These are phyloP conservation scores for Termitomyces sp. DNA, from an alignment of 768 basidiomycete genomes.

Conservation along the genomic window DNA sequence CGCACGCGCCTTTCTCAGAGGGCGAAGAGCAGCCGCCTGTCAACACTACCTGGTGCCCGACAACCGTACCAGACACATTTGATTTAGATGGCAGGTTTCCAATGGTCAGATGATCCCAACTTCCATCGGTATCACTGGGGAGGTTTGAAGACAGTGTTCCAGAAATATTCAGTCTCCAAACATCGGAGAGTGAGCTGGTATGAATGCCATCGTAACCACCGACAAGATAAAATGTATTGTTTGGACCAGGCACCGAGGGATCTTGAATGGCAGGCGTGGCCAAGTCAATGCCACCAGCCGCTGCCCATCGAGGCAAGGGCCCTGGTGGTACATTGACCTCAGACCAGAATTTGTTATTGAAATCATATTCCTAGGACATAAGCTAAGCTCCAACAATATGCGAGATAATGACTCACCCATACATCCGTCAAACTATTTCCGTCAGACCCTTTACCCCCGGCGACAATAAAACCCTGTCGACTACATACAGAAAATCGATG, in stretches of 20 bases:
- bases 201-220: conserved; percentile 57
- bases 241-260: conserved; percentile 43
- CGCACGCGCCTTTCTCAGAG: conserved; percentile 42
- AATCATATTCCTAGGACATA: conserved; percentile 65
- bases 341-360: conserved; percentile 72
- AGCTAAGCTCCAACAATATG: neutral
- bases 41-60: conserved; percentile 46
- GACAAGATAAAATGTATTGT: conserved; percentile 67
- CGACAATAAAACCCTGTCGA: conserved; percentile 67
- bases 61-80: conserved; percentile 53
- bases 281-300: conserved; percentile 69
- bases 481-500: conserved; percentile 30
- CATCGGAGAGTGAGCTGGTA: conserved; percentile 48
- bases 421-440: conserved; percentile 56
- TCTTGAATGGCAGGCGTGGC: conserved; percentile 38
- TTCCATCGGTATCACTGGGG: conserved; percentile 41
- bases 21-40: conserved; percentile 57
- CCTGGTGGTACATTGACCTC: conserved; percentile 44
- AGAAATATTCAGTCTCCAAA: conserved; percentile 66
- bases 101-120: conserved; percentile 51
- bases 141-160: conserved; percentile 71
- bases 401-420: conserved; percentile 48
- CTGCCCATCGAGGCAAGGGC: conserved; percentile 64
- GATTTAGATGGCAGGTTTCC: conserved; percentile 32
- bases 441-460: conserved; percentile 61